phyloP scores from a whole-genome alignment of 768 basidiomycete species.

The Hericium coralloides region DNA sequence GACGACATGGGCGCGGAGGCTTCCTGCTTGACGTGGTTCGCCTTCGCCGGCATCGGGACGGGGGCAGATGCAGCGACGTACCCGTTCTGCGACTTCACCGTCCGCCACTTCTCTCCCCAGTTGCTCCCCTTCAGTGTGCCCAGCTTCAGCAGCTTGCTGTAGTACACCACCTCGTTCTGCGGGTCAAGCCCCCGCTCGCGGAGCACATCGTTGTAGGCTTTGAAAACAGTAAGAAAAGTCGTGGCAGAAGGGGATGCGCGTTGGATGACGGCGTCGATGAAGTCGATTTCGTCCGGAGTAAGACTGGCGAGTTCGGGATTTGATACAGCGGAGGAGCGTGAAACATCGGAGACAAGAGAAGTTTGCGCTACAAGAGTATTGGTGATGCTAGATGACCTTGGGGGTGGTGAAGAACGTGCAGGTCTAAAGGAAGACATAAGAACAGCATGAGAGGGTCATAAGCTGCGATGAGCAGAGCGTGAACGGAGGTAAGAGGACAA shows the following conservation, averaged over 20 bases:
- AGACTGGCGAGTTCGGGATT: slow-evolving; percentile 22
- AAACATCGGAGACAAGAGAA: slow-evolving; percentile 16
- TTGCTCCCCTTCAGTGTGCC: slow-evolving; percentile 71
- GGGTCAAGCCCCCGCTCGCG: slow-evolving; percentile 68
- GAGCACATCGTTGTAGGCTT: slow-evolving; percentile 75
- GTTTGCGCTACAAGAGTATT: slow-evolving; percentile 12
- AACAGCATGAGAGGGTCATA: neutral
- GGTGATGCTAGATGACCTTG: slow-evolving; percentile 2
- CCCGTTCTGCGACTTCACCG: slow-evolving; percentile 50
- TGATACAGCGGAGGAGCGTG: slow-evolving; percentile 13
- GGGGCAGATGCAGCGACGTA: slow-evolving; percentile 21
- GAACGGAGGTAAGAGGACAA: neutral
- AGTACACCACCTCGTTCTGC: slow-evolving; percentile 69
- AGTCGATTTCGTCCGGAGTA: slow-evolving; percentile 43
- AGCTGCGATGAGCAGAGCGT: neutral
- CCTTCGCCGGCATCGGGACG: slow-evolving; percentile 1
- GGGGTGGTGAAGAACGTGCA: slow-evolving; percentile 22
- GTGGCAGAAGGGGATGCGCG: slow-evolving; percentile 62
- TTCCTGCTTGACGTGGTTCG: neutral
- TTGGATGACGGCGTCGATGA: slow-evolving; percentile 67
- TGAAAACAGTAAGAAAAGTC: slow-evolving; percentile 74
- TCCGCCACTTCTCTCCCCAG: slow-evolving; percentile 78
- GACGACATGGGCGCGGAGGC: slow-evolving; percentile 1
- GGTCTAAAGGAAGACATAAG: slow-evolving; percentile 27
- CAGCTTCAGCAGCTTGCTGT: slow-evolving; percentile 74